Conservation (phyloP, 257 asterid species). For the Primulina huaijiensis region DNA sequence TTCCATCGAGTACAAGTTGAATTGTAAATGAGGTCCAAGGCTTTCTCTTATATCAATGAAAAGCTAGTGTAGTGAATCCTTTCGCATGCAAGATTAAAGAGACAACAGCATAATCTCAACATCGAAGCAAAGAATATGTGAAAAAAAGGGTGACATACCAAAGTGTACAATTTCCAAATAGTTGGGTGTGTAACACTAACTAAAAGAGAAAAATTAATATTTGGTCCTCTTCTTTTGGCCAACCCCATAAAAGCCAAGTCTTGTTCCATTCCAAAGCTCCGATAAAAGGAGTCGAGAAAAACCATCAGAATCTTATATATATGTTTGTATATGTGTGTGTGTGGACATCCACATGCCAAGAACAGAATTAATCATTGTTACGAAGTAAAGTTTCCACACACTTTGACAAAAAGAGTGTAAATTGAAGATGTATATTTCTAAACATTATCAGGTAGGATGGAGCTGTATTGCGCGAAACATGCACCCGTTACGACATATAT, state of each 20-base stretch:
- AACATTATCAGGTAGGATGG: no score
- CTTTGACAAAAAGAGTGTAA: neutral
- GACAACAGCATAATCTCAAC: neutral
- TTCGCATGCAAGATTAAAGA: neutral
- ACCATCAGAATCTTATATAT: no score
- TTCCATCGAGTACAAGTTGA: neutral
- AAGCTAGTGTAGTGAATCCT: neutral
- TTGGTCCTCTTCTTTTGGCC: neutral
- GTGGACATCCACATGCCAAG: neutral
- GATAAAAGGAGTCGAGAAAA: no score
- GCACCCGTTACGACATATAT: no score
- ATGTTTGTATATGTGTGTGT: no score
- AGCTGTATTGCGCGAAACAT: no score
- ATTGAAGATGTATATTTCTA: neutral
- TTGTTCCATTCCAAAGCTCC: neutral
- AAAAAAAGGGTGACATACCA: neutral
- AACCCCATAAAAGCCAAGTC: neutral
- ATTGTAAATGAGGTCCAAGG: neutral
- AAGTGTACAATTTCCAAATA: neutral
- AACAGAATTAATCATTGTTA: neutral
- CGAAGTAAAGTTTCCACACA: neutral
- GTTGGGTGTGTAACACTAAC: no score
- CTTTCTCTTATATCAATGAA: neutral
- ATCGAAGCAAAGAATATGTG: neutral
- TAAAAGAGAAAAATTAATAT: neutral